Percentiles rank a stretch among this genome's conserved stretches.
phyloP scores from a whole-genome alignment of 2,329 filamentous ascomycete genomes.

The Paraphaeosphaeria minitans region DNA sequence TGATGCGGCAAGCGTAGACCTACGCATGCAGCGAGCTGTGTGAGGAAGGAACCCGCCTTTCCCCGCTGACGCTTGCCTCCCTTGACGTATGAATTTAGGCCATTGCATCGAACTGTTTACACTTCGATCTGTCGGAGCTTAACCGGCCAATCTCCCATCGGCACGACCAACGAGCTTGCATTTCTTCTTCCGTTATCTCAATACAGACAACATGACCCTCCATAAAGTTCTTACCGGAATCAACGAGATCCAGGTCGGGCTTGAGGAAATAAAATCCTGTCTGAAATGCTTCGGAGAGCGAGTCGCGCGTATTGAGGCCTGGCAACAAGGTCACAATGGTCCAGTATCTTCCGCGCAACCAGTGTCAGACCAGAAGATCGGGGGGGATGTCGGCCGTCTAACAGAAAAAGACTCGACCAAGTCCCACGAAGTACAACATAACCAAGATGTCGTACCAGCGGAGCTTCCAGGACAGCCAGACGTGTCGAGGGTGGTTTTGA shows the following conservation, averaged over 20 bases:
- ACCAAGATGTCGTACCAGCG: neutral
- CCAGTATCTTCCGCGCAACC: neutral
- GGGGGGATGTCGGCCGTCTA: neutral
- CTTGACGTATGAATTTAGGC: too few relatives aligned
- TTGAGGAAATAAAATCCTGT: neutral
- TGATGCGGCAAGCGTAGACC: slow-evolving; percentile 20
- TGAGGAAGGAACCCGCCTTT: neutral
- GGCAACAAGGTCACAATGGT: neutral
- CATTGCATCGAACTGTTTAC: neutral
- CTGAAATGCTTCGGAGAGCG: neutral
- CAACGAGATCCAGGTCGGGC: neutral
- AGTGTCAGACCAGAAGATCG: neutral
- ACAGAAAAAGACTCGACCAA: neutral
- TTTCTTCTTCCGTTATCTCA: neutral
- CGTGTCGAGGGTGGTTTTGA: too few relatives aligned
- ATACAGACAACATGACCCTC: neutral
- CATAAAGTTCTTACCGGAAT: neutral
- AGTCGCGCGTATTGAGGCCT: neutral
- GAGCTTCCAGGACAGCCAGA: neutral
- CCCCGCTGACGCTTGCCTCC: neutral
- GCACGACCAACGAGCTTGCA: neutral
- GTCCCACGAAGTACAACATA: neutral
- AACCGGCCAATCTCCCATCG: neutral
- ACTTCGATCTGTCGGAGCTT: too few relatives aligned
- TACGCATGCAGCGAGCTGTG: neutral